Evolutionary conservation across 768 basidiomycete genomes (phyloP).

Genomic region (Suillus weaverae): DNA sequence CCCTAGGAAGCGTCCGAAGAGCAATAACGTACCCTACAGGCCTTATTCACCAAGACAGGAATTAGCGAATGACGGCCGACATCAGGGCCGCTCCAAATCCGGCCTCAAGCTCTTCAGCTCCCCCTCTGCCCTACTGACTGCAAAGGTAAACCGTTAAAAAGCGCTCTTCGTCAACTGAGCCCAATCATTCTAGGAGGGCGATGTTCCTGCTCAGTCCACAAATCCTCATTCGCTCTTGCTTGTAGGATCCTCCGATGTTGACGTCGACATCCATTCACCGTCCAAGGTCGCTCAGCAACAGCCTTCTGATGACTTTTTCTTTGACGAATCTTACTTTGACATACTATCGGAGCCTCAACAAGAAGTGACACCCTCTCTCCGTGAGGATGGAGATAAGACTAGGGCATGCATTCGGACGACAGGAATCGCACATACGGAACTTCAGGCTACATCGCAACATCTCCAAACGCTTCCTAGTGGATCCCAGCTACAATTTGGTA

Average conservation of each 20-base stretch:
- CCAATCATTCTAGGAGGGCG: neutral
- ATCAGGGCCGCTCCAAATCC: conserved; percentile 21
- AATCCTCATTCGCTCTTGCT: conserved; percentile 19
- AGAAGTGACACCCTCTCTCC: neutral
- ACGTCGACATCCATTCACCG: conserved; percentile 8
- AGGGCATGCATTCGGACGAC: neutral
- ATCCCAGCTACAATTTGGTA: neutral
- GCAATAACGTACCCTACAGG: neutral
- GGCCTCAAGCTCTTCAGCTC: neutral
- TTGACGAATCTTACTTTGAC: conserved; percentile 36
- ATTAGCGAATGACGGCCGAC: conserved; percentile 9
- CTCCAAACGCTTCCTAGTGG: neutral
- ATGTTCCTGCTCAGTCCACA: neutral
- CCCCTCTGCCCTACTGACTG: neutral
- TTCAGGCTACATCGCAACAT: neutral
- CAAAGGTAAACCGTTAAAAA: conserved; percentile 6
- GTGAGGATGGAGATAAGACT: neutral
- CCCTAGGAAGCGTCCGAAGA: conserved; percentile 3
- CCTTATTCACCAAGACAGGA: neutral
- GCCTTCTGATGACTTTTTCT: conserved; percentile 29
- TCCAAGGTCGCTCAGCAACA: neutral
- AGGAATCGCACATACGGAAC: neutral
- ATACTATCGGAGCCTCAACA: conserved; percentile 19
- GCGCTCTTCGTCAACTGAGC: neutral
- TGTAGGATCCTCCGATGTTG: conserved; percentile 14